Evolutionary conservation across 768 basidiomycete species (phyloP), one percentile per base, ranked within the genome.

Genomic region (Termitomyces heimii): DNA sequence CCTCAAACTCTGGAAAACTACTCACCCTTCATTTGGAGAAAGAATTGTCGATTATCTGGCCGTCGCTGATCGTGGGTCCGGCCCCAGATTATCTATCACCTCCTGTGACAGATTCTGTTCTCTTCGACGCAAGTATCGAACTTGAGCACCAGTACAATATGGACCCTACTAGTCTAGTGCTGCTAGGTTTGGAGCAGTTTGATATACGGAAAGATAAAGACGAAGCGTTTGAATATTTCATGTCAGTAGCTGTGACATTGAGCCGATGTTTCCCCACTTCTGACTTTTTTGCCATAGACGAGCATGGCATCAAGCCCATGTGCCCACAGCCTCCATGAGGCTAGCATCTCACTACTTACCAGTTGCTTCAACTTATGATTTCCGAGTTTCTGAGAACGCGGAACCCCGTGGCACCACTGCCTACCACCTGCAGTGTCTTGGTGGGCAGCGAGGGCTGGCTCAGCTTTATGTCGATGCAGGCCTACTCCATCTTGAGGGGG

Each of bases 1-100:
- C 78, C 18, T 72, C 76, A 2, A 75, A 77, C 16, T 77, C 84
- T 1, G 86, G 85, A n/a, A 76, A 86, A 59, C 75, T 92, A 40
- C 67, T 92, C 62, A 92, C 90, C 5, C 72, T 92, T 48, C 88
- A 92, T 70, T 68, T 92, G 63, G 90, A 92, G 67, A 92, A 92
- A 69, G 82, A 85, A 20, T 80, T 86, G 60, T 85, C 88, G 6
- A 78, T 84, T 42, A 92, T 92, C 43, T 92, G 90, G 90, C 90
- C 90, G 0, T 87, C 88, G 6, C 75, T 92, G 35, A 81, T 92
- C 50, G 78, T 88, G n/a, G 79, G 90, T 32, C 86, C 90, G 9
- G 87, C 82, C 9, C 85, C 88, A 1, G 81, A 82, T 48, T 71
- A 79, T 12, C 67, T 89, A 5, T 82, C 85, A 0, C 79, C 84